These are phyloP conservation scores for Pelargonium australe DNA, from an alignment of 441 rosid species.

Conservation along the genomic window DNA sequence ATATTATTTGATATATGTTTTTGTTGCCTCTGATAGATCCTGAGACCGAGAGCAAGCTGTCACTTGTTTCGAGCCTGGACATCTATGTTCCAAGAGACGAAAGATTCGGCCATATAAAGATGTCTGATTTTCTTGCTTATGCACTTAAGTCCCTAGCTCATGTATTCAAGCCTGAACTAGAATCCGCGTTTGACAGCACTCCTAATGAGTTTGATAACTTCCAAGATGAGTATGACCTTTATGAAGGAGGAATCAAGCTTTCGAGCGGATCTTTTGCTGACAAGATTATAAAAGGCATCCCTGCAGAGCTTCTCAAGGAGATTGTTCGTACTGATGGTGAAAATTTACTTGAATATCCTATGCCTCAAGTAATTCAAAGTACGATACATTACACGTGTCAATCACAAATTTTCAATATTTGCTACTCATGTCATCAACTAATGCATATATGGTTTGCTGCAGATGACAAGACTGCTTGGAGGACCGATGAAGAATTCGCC, in stretches of 20 bases:
- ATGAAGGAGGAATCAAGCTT: conserved; percentile 27
- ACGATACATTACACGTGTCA: neutral
- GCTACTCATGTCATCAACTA: too few species aligned
- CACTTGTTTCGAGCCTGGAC: conserved; percentile 31
- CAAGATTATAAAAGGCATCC: conserved; percentile 40
- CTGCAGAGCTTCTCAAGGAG: conserved; percentile 58
- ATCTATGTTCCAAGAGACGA: conserved; percentile 58
- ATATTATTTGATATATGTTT: too few species aligned
- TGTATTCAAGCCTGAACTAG: conserved; percentile 35
- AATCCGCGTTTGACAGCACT: conserved; percentile 35
- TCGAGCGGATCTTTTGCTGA: conserved; percentile 26
- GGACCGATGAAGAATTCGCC: conserved; percentile 68
- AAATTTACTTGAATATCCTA: conserved; percentile 43
- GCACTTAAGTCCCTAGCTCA: conserved; percentile 34
- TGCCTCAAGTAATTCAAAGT: conserved; percentile 70
- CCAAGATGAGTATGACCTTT: conserved; percentile 42
- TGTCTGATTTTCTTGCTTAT: conserved; percentile 38
- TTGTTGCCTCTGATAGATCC: conserved; percentile 19
- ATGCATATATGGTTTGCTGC: conserved; percentile 3
- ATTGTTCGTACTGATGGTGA: conserved; percentile 51
- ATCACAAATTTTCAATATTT: neutral
- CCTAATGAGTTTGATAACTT: conserved; percentile 33
- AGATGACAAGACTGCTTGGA: conserved; percentile 60
- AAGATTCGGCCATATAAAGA: conserved; percentile 39
- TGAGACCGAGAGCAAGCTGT: conserved; percentile 29